These are phyloP conservation scores for Paramecium sexaurelia DNA, from an alignment of 73 alveolate genomes.

Conservation along the genomic window DNA sequence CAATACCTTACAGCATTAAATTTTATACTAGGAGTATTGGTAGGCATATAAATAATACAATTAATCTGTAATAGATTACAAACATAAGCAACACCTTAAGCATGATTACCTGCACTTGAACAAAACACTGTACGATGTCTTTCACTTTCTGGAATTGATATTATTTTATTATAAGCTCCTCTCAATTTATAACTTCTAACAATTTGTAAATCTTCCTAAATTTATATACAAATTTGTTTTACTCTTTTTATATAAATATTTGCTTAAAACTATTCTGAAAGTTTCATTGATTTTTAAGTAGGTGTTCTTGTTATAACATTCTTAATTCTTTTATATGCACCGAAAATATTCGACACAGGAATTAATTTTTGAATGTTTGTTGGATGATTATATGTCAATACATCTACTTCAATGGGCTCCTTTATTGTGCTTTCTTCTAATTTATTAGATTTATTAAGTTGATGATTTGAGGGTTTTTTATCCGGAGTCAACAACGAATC, in stretches of 20 bases:
- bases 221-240: background rate
- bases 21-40: slow-evolving; percentile 71
- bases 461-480: background rate
- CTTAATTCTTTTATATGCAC: slow-evolving; percentile 51
- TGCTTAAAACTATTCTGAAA: slow-evolving; percentile 53
- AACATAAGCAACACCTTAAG: slow-evolving; percentile 76
- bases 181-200: slow-evolving; percentile 63
- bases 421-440: background rate
- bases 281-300: background rate
- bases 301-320: slow-evolving; percentile 49
- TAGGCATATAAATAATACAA: slow-evolving; percentile 72
- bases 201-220: slow-evolving; percentile 58
- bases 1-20: slow-evolving; percentile 47
- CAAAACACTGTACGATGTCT: slow-evolving; percentile 68
- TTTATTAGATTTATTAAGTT: background rate
- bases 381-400: background rate
- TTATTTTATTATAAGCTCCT: slow-evolving; percentile 58
- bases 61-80: slow-evolving; percentile 53
- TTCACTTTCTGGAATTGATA: slow-evolving; percentile 36
- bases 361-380: background rate
- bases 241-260: slow-evolving; percentile 56
- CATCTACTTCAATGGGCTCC: background rate
- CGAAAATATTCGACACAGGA: slow-evolving; percentile 38
- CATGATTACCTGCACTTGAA: slow-evolving; percentile 80
- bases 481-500: background rate